Conservation (phyloP, 148 eudicot species). For the Rhododendron williamsianum region DNA sequence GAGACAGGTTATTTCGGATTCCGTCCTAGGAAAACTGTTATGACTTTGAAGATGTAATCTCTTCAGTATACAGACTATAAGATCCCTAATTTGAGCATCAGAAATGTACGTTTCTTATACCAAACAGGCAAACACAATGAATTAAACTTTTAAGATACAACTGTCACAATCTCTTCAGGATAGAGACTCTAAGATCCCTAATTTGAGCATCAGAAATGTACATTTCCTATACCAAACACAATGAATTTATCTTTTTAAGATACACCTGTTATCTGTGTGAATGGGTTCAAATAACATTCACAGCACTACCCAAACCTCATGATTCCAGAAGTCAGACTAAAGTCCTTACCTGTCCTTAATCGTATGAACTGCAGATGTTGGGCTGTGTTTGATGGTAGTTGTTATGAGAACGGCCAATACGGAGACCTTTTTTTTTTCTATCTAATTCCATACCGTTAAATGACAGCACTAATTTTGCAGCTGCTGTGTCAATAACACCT, state of each 20-base stretch:
- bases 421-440: background rate
- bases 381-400: background rate
- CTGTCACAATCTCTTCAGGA: too few species aligned
- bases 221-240: background rate
- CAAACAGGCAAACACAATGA: too few species aligned
- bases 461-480: background rate
- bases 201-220: background rate
- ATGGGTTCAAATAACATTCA: background rate
- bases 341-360: background rate
- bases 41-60: background rate
- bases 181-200: background rate
- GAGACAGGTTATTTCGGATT: background rate
- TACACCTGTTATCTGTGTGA: background rate
- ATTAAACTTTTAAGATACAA: background rate
- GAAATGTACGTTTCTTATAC: background rate
- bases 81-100: background rate
- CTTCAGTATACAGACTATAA: background rate
- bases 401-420: background rate
- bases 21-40: background rate
- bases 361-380: background rate
- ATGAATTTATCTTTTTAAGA: background rate
- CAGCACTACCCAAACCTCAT: background rate
- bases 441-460: background rate
- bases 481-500: background rate
- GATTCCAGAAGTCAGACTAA: background rate